Evolutionary conservation across 768 basidiomycete genomes (phyloP).

Genomic region (Dentipellis fragilis): DNA sequence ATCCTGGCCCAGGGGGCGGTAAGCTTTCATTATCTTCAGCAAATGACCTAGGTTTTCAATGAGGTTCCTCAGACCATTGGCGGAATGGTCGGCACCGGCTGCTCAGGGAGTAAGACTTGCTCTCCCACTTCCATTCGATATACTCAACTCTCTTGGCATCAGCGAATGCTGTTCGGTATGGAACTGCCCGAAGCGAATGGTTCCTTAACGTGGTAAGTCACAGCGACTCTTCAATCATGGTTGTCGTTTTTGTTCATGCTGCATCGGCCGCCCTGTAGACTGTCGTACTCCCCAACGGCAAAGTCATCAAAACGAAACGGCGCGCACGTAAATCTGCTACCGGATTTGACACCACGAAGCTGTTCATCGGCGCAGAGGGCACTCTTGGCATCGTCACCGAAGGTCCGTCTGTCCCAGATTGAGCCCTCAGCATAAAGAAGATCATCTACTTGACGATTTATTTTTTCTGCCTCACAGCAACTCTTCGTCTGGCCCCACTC

Average conservation of each 20-base stretch:
- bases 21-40: conserved; percentile 14
- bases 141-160: neutral
- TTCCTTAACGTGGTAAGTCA: conserved; percentile 60
- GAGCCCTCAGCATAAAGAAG: too few relatives aligned
- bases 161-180: conserved; percentile 81
- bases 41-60: too few relatives aligned
- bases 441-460: too few relatives aligned
- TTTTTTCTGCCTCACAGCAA: conserved; percentile 35
- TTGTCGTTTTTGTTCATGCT: too few relatives aligned
- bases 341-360: conserved; percentile 79
- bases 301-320: conserved; percentile 79
- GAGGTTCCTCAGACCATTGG: conserved; percentile 52
- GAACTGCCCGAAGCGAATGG: conserved; percentile 84
- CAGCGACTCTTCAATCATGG: neutral
- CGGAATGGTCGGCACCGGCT: conserved; percentile 84
- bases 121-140: too few relatives aligned
- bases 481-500: conserved; percentile 70
- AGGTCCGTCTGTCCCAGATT: conserved; percentile 27
- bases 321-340: conserved; percentile 78
- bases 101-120: conserved; percentile 59
- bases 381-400: conserved; percentile 88
- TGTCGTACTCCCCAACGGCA: conserved; percentile 74
- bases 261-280: conserved; percentile 35
- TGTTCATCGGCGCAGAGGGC: conserved; percentile 87
- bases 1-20: conserved; percentile 40